Percentiles rank a stretch among this genome's conserved stretches.
Evolutionary conservation across 73 alveolate genomes (phyloP).

Genomic region (Blepharisma stoltei): DNA sequence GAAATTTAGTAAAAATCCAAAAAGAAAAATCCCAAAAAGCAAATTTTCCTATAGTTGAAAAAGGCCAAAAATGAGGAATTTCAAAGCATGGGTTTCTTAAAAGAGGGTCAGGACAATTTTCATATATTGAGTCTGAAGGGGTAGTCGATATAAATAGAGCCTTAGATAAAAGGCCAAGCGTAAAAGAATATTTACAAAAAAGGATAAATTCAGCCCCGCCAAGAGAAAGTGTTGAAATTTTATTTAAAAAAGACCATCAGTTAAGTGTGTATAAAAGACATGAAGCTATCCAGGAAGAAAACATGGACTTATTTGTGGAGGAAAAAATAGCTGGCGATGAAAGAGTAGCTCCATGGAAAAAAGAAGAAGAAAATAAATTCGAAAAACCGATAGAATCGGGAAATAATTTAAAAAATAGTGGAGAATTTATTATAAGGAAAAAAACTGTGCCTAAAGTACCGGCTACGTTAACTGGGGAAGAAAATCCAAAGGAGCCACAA

Average conservation of each 20-base stretch:
- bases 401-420: constrained; percentile 4
- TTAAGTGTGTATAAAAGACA: background rate
- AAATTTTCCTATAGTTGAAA: background rate
- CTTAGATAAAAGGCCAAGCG: background rate
- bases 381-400: background rate
- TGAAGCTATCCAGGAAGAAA: constrained; percentile 15
- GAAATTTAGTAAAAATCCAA: background rate
- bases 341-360: background rate
- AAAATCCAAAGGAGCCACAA: too few species aligned
- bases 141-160: background rate
- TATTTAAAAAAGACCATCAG: background rate
- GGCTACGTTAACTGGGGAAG: too few species aligned
- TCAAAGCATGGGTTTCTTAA: constrained; percentile 3
- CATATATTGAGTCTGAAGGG: background rate
- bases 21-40: background rate
- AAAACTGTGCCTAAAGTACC: background rate
- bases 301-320: background rate
- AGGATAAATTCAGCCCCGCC: too few species aligned
- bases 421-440: constrained; percentile 10
- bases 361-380: background rate
- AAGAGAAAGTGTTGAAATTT: background rate
- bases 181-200: too few species aligned
- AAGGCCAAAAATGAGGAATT: background rate
- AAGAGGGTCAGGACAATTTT: constrained; percentile 3
- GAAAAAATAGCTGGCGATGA: background rate